A percentile compares a stretch with the other conserved stretches of the same genome.
phyloP scores from a whole-genome alignment of 139 green algal species.

The Chlamydomonas sp. region DNA sequence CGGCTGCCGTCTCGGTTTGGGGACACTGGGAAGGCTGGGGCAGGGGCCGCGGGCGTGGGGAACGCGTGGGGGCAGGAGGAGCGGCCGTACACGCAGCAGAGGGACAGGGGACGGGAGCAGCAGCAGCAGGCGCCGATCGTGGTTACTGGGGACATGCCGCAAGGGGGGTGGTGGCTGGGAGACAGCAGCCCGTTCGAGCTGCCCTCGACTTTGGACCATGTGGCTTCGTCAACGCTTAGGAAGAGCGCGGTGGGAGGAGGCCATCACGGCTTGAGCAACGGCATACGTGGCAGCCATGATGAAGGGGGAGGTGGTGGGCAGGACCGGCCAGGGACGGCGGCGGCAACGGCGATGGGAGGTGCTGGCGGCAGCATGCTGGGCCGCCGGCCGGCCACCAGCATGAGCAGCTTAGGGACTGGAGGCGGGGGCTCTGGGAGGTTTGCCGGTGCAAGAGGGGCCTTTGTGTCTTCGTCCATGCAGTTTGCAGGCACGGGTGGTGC shows the following conservation, averaged over 20 bases:
- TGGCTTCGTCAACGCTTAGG: neutral
- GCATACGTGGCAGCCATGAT: neutral
- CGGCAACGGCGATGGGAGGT: no score
- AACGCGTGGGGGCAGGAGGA: no score
- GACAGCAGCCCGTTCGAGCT: slow-evolving; percentile 48
- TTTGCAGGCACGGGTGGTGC: no score
- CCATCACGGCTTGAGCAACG: neutral
- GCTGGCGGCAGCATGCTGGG: neutral
- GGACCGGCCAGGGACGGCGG: neutral
- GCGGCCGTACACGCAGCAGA: neutral
- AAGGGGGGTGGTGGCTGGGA: slow-evolving; percentile 49
- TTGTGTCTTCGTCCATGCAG: no score
- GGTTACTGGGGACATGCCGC: slow-evolving; percentile 54
- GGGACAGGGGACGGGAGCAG: neutral
- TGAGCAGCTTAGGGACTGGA: neutral
- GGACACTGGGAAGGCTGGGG: neutral
- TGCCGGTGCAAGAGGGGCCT: no score
- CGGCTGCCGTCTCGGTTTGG: slow-evolving; percentile 18
- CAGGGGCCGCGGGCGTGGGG: no score
- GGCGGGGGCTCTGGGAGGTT: no score
- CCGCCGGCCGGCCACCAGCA: neutral
- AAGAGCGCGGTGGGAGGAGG: neutral
- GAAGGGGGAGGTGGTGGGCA: neutral
- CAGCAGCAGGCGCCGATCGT: neutral
- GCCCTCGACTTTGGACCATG: slow-evolving; percentile 29